Evolutionary conservation across 1,284 basidiomycete genomes (phyloP).

Genomic region (Ustilago tritici): DNA sequence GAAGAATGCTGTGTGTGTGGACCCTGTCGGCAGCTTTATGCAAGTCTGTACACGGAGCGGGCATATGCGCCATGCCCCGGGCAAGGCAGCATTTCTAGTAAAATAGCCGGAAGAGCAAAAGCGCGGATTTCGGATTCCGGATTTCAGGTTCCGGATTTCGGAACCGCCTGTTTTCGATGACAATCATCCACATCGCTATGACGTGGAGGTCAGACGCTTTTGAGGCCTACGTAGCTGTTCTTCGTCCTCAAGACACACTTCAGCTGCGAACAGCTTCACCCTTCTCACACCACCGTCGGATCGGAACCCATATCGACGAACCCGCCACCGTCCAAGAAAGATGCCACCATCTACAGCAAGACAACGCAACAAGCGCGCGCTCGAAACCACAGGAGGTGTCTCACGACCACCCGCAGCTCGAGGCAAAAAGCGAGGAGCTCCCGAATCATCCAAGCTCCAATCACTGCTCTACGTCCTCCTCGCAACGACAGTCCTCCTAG

Average conservation of each 20-base stretch:
- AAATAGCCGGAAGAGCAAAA: not conserved
- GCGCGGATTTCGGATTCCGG: conserved; percentile 6
- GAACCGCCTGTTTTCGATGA: conserved; percentile 10
- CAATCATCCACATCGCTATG: conserved; percentile 23
- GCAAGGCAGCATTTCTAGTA: not conserved
- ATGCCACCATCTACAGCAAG: conserved; percentile 47
- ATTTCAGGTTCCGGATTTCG: conserved; percentile 19
- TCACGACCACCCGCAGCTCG: conserved; percentile 20
- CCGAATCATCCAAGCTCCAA: conserved; percentile 29
- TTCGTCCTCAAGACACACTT: no score
- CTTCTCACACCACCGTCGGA: no score
- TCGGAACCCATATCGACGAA: not conserved
- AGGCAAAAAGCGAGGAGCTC: conserved; percentile 15
- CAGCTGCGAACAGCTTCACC: no score
- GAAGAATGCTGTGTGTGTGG: not conserved
- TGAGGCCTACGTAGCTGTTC: not conserved
- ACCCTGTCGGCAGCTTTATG: conserved; percentile 3
- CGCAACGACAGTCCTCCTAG: conserved; percentile 31
- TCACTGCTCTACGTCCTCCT: conserved; percentile 41
- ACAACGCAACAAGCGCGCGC: conserved; percentile 49
- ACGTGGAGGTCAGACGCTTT: conserved; percentile 29
- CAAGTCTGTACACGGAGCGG: not conserved
- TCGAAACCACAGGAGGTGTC: conserved; percentile 35
- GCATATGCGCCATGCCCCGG: not conserved
- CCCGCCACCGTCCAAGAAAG: conserved; percentile 6